Evolutionary conservation across 345 rosid species (phyloP).

Genomic region (Syzygium oleosum): DNA sequence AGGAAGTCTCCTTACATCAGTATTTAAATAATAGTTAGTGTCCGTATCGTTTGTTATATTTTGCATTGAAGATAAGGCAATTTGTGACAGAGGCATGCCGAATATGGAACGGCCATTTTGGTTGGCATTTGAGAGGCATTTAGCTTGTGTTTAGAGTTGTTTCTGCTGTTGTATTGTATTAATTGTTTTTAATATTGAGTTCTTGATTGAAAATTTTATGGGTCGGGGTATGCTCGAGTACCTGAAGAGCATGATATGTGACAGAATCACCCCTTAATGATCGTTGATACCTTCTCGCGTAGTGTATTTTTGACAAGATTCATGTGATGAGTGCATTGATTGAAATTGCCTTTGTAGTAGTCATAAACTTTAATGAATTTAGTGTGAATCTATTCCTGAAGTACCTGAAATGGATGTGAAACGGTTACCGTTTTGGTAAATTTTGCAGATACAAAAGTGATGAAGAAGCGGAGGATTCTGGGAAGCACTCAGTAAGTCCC

Average conservation of each 20-base stretch:
- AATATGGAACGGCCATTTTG: background rate
- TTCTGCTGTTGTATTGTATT: background rate
- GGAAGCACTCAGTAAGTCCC: conserved; percentile 54
- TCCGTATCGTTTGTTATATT: background rate
- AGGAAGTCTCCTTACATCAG: background rate
- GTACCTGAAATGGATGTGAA: background rate
- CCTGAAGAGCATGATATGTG: background rate
- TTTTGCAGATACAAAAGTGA: conserved; percentile 51
- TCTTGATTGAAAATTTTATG: background rate
- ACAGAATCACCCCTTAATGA: background rate
- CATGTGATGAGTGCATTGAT: background rate
- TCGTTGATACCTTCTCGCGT: background rate
- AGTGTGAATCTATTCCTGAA: background rate
- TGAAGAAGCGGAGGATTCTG: conserved; percentile 57
- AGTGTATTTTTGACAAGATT: background rate
- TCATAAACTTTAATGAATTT: background rate
- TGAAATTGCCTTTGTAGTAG: background rate
- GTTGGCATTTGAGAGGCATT: background rate
- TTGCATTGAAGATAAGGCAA: background rate
- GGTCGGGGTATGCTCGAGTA: background rate
- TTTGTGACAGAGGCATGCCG: background rate
- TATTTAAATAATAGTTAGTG: background rate
- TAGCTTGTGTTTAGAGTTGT: background rate
- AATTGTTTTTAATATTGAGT: background rate
- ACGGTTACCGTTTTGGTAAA: background rate